Base-by-base conservation (phyloP, 75 land plant species). In the Sequoia sempervirens region DNA sequence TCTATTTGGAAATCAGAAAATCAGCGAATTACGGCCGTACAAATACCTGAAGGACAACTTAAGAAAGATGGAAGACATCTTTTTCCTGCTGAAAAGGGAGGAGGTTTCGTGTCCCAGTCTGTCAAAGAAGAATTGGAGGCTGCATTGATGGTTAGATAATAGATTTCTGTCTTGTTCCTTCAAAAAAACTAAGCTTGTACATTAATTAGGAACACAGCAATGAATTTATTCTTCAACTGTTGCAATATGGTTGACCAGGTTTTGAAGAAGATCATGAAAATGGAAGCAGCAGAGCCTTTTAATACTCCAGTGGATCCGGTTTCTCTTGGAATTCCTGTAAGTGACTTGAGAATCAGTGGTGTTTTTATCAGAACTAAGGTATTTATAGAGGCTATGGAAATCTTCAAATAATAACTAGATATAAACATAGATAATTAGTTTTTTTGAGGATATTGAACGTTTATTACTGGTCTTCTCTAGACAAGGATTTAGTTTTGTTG, bases 251-350 rank as follows among this genome's bases (percentile, higher is more conserved):
- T 54, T 53, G 43, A 34, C 3, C 84, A 97, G 99, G 94, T 94
- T 78, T 87, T 97, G n/a, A 94, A 90, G 87, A 93, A 91, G 86
- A 87, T 97, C 43, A 97, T 97, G 99, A 96, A 93, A 89, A 97
- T 97, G 98, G 98, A 96, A 54, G 96, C 98, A 84, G 99, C 99
- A 88, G 94, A 90, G 30, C 99, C 99, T 75, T 97, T 97, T 81
- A 97, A 96, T 84, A 86, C 74, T 37, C 99, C 99, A 5, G 99
- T 97, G 37, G 87, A 97, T 89, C 99, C 98, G 36, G 89, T 94
- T 68, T 95, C 90, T 70, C 88, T 95, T 14, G 99, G 99, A 70
- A 93, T 97, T 80, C 99, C 99, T n/a, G 99, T 97, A 85, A 90
- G 96, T 47, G 50, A 75, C 53, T 50, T 50, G 12, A 50, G 53